Base-by-base conservation (phyloP, 805 yeast species). In the Scheffersomyces spartinae region DNA sequence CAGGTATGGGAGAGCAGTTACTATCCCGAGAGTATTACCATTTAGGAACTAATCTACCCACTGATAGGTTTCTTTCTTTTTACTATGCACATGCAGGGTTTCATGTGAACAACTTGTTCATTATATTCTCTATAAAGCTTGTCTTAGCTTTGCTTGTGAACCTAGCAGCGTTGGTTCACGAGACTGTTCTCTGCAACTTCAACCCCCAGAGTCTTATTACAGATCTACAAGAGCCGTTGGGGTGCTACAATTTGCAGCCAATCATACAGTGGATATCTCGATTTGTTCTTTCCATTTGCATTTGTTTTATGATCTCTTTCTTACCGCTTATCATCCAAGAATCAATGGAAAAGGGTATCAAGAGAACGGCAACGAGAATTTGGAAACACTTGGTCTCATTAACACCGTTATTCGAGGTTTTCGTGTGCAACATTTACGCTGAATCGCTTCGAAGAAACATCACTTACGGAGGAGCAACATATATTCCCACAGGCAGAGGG, bases 1-100 rank as follows among this genome's bases (percentile, higher is more conserved):
- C 91, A 28, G 93, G 91, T 31, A 81, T 81, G 93, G 88, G 91
- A 24, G 93, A 81, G 43, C 93, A 81, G 45, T 73, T 79, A 71
- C 61, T 81, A 29, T 79, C 88, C 4, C 63, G 93, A 39, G 93
- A 81, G 46, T 80, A 80, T 49, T 81, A 71, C 48, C 79, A 80
- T 43, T 59, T 81, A 34, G 80, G 86, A 2, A 74, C 85, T 3
- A 83, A 77, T 34, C 55, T 81, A 18, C 84, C 88, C 2, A 53
- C 80, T 33, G 91, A 81, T 43, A 61, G 91, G 39, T 80, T 81
- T 55, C 52, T 80, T 31, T 74, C 88, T 1, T 80, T 81, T 48
- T 81, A 74, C 49, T 81, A 77, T 46, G 93, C 88, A 2, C 93
- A 81, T 42, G 85, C 91, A 2, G 93, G 93, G 12, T 81, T 81